Conservation (phyloP, 495 filamentous ascomycete genomes). For the Podospora sp. region DNA sequence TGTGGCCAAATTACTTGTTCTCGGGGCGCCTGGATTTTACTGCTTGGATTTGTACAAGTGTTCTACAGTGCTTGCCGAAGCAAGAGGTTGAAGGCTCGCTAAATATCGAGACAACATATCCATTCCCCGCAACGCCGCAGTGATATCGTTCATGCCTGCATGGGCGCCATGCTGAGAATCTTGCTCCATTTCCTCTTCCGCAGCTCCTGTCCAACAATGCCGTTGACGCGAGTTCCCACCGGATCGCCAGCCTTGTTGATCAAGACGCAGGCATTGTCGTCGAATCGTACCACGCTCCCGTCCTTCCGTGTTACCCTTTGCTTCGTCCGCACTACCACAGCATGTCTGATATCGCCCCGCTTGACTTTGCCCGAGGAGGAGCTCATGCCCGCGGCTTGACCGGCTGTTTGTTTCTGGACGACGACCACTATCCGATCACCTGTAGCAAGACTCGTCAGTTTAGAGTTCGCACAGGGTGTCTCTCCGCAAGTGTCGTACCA, state of each 20-base stretch:
- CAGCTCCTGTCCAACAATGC: constrained; percentile 84
- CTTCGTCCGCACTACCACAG: constrained; percentile 87
- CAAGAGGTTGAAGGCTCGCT: neutral
- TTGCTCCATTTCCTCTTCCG: constrained; percentile 92
- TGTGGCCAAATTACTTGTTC: neutral
- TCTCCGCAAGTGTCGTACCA: constrained; percentile 59
- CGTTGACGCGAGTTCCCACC: constrained; percentile 88
- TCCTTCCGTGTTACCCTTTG: constrained; percentile 86
- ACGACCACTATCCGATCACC: constrained; percentile 97
- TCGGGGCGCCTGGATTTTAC: neutral
- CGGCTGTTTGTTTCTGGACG: constrained; percentile 88
- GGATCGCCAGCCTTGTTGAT: constrained; percentile 98
- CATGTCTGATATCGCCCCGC: constrained; percentile 94
- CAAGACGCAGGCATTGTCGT: constrained; percentile 97
- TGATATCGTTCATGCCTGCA: constrained; percentile 89
- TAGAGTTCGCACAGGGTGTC: neutral
- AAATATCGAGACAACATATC: neutral
- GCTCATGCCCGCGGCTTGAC: constrained; percentile 55
- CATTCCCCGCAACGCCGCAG: neutral
- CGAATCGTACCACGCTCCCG: constrained; percentile 87
- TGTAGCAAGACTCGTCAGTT: constrained; percentile 37
- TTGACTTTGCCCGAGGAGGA: constrained; percentile 86
- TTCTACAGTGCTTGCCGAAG: neutral
- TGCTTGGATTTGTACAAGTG: neutral
- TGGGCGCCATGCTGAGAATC: constrained; percentile 92